Evolutionary conservation across 345 rosid species (phyloP).

Genomic region (Abelmoschus esculentus): DNA sequence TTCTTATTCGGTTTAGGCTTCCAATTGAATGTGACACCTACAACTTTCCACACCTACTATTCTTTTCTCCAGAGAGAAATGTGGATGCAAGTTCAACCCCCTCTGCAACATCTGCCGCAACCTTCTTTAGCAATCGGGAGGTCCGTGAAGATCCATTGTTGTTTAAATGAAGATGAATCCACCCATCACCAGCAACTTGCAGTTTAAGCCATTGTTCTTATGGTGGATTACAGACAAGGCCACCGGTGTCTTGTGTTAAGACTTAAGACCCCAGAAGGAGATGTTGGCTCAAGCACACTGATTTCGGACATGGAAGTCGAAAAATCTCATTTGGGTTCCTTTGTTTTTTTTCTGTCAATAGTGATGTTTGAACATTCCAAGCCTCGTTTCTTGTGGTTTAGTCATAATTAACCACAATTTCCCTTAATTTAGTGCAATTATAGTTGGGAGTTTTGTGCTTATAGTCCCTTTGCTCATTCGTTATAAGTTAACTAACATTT

Average conservation of each 20-base stretch:
- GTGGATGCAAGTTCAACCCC: conserved; percentile 26
- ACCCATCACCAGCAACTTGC: conserved; percentile 36
- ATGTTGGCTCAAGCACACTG: background rate
- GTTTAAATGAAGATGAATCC: conserved; percentile 41
- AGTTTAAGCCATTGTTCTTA: conserved; percentile 20
- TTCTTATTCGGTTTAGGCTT: conserved; percentile 62
- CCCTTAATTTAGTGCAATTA: background rate
- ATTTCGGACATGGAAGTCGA: background rate
- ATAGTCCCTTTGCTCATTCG: no score
- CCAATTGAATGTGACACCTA: conserved; percentile 53
- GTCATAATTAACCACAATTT: background rate
- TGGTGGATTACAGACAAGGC: background rate
- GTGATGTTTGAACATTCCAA: background rate
- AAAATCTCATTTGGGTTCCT: background rate
- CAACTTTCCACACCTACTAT: conserved; percentile 44
- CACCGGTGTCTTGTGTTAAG: background rate
- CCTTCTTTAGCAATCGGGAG: conserved; percentile 16
- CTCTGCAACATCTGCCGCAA: conserved; percentile 11
- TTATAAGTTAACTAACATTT: no score
- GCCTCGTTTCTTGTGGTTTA: background rate
- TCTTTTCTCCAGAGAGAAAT: conserved; percentile 44
- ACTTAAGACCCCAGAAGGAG: background rate
- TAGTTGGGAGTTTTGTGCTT: background rate
- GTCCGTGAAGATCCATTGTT: conserved; percentile 19
- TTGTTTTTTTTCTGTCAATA: no score